These are phyloP conservation scores for Usnea hakonensis DNA, from an alignment of 495 filamentous ascomycete species.

Conservation along the genomic window DNA sequence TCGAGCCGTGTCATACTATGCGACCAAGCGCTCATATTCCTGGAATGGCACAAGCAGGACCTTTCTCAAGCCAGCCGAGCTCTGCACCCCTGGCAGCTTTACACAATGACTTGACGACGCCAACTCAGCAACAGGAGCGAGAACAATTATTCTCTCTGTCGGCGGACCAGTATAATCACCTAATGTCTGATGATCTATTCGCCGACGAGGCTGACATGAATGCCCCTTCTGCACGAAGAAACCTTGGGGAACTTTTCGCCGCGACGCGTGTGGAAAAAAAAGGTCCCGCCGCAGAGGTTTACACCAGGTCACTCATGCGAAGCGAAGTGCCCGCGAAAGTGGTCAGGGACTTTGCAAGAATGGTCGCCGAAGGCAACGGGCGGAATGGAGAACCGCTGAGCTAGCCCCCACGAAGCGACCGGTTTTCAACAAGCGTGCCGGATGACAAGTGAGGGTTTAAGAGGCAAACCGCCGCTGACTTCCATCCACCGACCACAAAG, in stretches of 20 bases:
- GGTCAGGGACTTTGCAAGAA: constrained; percentile 82
- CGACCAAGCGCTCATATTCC: constrained; percentile 11
- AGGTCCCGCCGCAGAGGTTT: constrained; percentile 71
- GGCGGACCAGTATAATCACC: constrained; percentile 79
- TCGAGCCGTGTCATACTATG: constrained; percentile 26
- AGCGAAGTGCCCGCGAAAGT: constrained; percentile 87
- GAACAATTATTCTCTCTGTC: constrained; percentile 84
- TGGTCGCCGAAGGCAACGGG: constrained; percentile 53
- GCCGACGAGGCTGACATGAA: constrained; percentile 36
- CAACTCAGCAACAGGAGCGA: constrained; percentile 77
- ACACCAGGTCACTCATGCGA: constrained; percentile 89
- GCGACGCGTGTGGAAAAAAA: constrained; percentile 64
- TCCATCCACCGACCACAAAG: not conserved
- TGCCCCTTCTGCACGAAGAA: constrained; percentile 49
- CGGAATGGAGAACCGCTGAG: constrained; percentile 17
- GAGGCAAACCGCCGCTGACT: not conserved
- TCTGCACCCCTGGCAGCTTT: constrained; percentile 65
- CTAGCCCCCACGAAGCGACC: not conserved
- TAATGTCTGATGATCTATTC: constrained; percentile 53
- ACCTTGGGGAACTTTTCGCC: constrained; percentile 75
- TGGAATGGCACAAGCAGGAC: constrained; percentile 32
- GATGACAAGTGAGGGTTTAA: not conserved
- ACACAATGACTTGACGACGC: constrained; percentile 62
- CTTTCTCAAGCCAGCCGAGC: constrained; percentile 35
- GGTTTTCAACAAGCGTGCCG: not conserved